Conservation (phyloP, 495 filamentous ascomycete species). For the Recurvomyces mirabilis region DNA sequence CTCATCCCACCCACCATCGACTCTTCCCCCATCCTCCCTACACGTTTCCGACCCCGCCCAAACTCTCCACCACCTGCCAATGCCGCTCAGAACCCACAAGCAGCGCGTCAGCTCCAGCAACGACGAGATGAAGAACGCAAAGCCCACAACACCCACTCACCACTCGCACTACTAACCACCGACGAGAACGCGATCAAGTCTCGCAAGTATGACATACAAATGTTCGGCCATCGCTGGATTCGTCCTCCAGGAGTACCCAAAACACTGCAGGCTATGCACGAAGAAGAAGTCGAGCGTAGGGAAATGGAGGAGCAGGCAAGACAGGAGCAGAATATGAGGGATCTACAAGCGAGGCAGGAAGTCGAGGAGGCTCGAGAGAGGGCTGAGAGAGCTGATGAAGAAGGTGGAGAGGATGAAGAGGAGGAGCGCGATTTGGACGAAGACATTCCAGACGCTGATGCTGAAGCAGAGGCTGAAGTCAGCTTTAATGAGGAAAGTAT, state of each 20-base stretch:
- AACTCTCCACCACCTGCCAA: conserved; percentile 12
- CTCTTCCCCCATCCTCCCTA: conserved; percentile 12
- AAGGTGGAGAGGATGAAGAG: conserved; percentile 10
- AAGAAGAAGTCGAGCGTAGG: conserved; percentile 32
- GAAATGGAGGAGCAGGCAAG: conserved; percentile 30
- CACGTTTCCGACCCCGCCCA: conserved; percentile 10
- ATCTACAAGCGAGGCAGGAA: conserved; percentile 25
- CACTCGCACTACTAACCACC: conserved; percentile 23
- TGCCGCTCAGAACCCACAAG: conserved; percentile 9
- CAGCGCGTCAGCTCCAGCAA: conserved; percentile 15
- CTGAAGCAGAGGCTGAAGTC: conserved; percentile 29
- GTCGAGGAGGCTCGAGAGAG: conserved; percentile 13
- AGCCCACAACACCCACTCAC: conserved; percentile 6
- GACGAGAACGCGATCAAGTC: conserved; percentile 29
- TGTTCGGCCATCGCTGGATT: conserved; percentile 35
- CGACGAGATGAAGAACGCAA: conserved; percentile 14
- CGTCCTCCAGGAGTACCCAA: conserved; percentile 35
- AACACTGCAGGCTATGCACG: conserved; percentile 34
- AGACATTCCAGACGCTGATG: conserved; percentile 55
- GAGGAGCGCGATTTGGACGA: conserved; percentile 48
- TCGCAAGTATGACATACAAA: conserved; percentile 32
- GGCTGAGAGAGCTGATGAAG: conserved; percentile 6
- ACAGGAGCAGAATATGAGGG: conserved; percentile 27
- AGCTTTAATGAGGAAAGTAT: conserved; percentile 30
- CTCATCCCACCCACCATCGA: conserved; percentile 21